These are phyloP conservation scores for Hevea brasiliensis DNA, from an alignment of 345 rosid genomes.

Conservation along the genomic window DNA sequence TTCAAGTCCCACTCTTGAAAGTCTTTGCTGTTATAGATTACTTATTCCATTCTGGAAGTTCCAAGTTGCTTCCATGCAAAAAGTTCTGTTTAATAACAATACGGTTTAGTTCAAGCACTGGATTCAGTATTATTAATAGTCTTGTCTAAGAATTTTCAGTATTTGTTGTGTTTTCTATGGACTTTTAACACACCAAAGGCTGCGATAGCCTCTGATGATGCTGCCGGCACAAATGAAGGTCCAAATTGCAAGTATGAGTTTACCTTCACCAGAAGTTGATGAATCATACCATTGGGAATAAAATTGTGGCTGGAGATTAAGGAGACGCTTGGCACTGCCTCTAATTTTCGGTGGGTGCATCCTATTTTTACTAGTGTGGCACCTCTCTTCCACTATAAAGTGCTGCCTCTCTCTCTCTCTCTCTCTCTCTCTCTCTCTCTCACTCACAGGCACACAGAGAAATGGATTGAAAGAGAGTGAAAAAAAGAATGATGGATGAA, in stretches of 20 bases:
- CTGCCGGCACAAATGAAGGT: constrained; percentile 30
- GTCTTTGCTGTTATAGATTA: background rate
- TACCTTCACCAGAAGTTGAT: constrained; percentile 7
- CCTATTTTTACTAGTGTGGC: constrained; percentile 23
- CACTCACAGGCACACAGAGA: background rate
- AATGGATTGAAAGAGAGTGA: background rate
- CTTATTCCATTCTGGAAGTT: background rate
- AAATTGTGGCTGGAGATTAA: constrained; percentile 14
- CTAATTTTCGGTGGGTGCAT: constrained; percentile 12
- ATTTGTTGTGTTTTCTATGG: background rate
- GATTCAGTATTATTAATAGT: background rate
- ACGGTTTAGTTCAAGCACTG: too few species aligned
- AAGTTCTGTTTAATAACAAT: background rate
- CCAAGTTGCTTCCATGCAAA: constrained; percentile 7
- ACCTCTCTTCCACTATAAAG: constrained; percentile 21
- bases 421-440: background rate
- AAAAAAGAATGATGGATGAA: constrained; percentile 7
- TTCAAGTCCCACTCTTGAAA: background rate
- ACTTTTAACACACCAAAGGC: background rate
- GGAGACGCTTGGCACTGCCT: constrained; percentile 24
- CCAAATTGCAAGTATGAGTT: constrained; percentile 2
- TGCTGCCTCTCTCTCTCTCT: constrained; percentile 4
- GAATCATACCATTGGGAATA: background rate
- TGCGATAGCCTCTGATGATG: constrained; percentile 10
- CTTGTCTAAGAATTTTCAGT: too few species aligned